Conservation (phyloP, 2,329 filamentous ascomycete genomes). For the Lasiodiplodia gonubiensis region DNA sequence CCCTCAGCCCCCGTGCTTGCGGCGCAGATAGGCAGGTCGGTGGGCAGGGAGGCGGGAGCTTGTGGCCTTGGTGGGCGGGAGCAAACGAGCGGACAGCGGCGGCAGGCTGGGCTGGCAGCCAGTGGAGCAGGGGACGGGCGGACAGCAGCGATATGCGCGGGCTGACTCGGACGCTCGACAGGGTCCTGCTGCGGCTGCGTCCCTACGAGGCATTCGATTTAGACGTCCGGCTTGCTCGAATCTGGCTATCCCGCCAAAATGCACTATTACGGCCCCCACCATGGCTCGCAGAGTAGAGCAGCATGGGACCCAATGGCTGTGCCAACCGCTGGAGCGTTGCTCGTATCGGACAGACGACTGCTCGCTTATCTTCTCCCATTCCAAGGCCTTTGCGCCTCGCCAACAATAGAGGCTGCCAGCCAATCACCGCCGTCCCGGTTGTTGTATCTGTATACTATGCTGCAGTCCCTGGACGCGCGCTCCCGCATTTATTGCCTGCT, state of each 20-base stretch:
- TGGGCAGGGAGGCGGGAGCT: constrained; percentile 11
- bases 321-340: neutral
- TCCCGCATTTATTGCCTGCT: neutral
- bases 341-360: neutral
- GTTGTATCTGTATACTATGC: neutral
- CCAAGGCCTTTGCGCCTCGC: neutral
- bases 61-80: constrained; percentile 10
- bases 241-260: constrained; percentile 2
- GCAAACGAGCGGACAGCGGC: constrained; percentile 5
- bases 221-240: constrained; percentile 15
- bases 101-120: neutral
- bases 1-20: constrained; percentile 3
- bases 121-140: constrained; percentile 3
- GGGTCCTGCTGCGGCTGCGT: constrained; percentile 22
- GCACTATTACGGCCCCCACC: constrained; percentile 16
- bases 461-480: neutral
- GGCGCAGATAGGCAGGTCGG: constrained; percentile 7
- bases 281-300: neutral
- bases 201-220: constrained; percentile 12
- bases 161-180: constrained; percentile 13
- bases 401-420: neutral
- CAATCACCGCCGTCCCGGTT: neutral
- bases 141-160: constrained; percentile 17
- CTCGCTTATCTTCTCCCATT: constrained; percentile 20
- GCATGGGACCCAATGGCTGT: neutral